These are phyloP conservation scores for Spizellomyces punctatus DNA, from an alignment of 192 early-diverging fungal genomes.

Conservation along the genomic window DNA sequence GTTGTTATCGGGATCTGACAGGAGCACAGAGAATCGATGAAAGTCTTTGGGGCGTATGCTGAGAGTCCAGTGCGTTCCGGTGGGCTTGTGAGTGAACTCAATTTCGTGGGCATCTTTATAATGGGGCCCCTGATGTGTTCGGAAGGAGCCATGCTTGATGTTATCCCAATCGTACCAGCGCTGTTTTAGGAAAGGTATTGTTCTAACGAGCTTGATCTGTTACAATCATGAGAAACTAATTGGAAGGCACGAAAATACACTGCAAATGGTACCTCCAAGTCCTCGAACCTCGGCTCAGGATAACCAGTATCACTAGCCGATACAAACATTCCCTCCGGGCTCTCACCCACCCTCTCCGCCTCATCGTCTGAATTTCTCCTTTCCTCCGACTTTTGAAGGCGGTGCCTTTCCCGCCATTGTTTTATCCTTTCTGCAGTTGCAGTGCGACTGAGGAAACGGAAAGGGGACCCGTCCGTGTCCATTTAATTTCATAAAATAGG, in stretches of 20 bases:
- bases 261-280: conserved; percentile 14
- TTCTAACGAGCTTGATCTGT: conserved; percentile 29
- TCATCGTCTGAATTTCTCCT: too few species aligned
- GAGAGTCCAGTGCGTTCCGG: conserved; percentile 31
- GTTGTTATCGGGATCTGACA: conserved; percentile 18
- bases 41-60: conserved; percentile 34
- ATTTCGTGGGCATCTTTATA: conserved; percentile 29
- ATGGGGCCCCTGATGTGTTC: conserved; percentile 1
- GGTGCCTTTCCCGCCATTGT: too few species aligned
- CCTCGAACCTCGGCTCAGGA: conserved; percentile 31
- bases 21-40: conserved; percentile 11
- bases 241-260: background rate
- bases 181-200: conserved; percentile 13
- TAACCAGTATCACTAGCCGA: conserved; percentile 23
- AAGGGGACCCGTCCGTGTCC: too few species aligned
- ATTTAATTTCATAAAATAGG: too few species aligned
- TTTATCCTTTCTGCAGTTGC: too few species aligned
- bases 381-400: too few species aligned
- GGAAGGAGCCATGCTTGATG: conserved; percentile 2
- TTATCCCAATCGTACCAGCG: conserved; percentile 23
- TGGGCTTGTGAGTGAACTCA: conserved; percentile 23
- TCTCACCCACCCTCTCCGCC: background rate
- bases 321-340: conserved; percentile 24
- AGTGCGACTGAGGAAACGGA: too few species aligned
- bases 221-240: background rate